phyloP scores from a whole-genome alignment of 352 stramenopile species.

The Pythium folliculosum region DNA sequence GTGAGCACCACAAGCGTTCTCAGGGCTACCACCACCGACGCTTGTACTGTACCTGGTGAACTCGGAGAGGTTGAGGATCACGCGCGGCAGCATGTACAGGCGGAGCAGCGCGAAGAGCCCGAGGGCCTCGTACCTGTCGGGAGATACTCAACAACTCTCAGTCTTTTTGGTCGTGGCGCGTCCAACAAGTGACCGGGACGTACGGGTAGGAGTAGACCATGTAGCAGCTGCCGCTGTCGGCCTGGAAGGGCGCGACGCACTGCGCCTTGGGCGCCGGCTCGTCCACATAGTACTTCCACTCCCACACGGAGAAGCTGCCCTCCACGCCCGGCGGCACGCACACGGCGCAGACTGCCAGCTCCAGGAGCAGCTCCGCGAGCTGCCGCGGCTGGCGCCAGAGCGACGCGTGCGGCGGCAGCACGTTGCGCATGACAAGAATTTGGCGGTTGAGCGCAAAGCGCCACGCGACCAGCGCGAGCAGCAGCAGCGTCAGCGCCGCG shows the following conservation, averaged over 20 bases:
- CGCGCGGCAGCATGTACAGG: slow-evolving; percentile 75
- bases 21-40: not conserved
- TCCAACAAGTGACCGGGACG: slow-evolving; percentile 17
- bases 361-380: slow-evolving; percentile 41
- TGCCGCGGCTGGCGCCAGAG: slow-evolving; percentile 51
- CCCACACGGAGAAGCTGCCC: slow-evolving; percentile 53
- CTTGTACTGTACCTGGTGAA: slow-evolving; percentile 55
- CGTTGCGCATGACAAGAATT: slow-evolving; percentile 67
- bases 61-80: slow-evolving; percentile 76
- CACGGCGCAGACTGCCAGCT: slow-evolving; percentile 53
- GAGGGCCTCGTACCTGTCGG: slow-evolving; percentile 59
- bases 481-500: slow-evolving; percentile 40
- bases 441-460: slow-evolving; percentile 55
- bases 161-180: too few relatives aligned
- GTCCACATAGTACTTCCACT: slow-evolving; percentile 72
- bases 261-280: slow-evolving; percentile 10
- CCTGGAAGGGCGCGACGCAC: slow-evolving; percentile 42
- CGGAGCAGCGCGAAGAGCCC: slow-evolving; percentile 65
- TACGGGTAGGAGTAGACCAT: slow-evolving; percentile 71
- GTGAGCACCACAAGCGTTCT: not conserved
- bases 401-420: slow-evolving; percentile 55
- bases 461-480: slow-evolving; percentile 55
- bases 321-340: slow-evolving; percentile 55
- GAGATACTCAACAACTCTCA: not conserved
- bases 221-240: slow-evolving; percentile 51